phyloP scores from a whole-genome alignment of 768 basidiomycete species.

The Lepiota subincarnata region DNA sequence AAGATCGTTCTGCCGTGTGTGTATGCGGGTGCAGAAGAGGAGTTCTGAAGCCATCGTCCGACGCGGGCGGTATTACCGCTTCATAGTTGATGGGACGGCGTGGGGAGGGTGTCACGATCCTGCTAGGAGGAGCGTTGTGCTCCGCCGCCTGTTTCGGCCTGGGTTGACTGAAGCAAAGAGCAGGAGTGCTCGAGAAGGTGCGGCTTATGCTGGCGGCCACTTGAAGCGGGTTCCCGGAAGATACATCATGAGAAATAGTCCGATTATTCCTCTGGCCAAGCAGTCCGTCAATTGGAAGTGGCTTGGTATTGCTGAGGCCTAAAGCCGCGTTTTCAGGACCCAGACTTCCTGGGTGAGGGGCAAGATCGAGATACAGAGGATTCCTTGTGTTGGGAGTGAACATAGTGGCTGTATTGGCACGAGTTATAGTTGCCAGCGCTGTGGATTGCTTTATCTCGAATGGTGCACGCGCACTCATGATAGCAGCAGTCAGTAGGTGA shows the following conservation, averaged over 20 bases:
- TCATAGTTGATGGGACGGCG: neutral
- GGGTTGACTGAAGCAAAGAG: neutral
- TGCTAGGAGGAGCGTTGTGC: neutral
- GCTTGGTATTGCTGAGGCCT: neutral
- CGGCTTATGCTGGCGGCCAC: neutral
- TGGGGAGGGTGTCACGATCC: neutral
- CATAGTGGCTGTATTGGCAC: neutral
- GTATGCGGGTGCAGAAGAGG: neutral
- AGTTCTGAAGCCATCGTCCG: neutral
- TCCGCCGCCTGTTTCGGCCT: neutral
- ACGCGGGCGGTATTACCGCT: neutral
- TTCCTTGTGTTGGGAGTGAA: slow-evolving; percentile 1
- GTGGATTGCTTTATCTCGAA: neutral
- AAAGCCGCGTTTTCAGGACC: neutral
- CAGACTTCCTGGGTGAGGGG: neutral
- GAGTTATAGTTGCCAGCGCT: neutral
- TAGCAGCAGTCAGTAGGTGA: neutral
- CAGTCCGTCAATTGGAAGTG: neutral
- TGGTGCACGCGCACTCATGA: slow-evolving; percentile 9
- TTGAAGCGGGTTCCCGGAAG: slow-evolving; percentile 2
- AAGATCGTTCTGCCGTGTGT: neutral
- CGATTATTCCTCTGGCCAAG: neutral
- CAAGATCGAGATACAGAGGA: slow-evolving; percentile 1
- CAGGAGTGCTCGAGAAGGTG: slow-evolving; percentile 1
- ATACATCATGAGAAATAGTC: neutral